Evolutionary conservation across 768 basidiomycete genomes (phyloP).

Genomic region (Leccinum arenicola): DNA sequence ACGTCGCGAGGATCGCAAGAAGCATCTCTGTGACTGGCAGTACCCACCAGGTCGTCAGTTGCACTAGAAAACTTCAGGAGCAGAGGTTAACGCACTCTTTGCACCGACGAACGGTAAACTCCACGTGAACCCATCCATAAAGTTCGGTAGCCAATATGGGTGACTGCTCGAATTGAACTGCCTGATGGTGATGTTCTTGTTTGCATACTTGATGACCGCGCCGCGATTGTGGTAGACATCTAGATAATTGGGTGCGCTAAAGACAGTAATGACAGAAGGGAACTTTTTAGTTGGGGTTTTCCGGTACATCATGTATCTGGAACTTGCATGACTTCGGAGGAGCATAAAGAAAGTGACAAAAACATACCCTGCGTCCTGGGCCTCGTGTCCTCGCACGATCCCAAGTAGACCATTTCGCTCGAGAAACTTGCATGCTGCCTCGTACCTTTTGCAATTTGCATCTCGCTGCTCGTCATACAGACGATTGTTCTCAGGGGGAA

Average conservation of each 20-base stretch:
- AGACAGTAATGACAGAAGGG: constrained; percentile 97
- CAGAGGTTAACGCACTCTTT: constrained; percentile 70
- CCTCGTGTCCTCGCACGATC: constrained; percentile 96
- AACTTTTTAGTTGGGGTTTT: constrained; percentile 95
- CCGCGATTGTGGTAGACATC: constrained; percentile 98
- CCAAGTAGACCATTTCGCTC: constrained; percentile 88
- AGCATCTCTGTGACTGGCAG: constrained; percentile 92
- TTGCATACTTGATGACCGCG: constrained; percentile 95
- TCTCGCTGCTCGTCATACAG: constrained; percentile 1
- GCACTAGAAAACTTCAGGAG: too few species aligned
- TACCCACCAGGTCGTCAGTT: not conserved
- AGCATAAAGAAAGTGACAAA: not conserved
- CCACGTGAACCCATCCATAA: constrained; percentile 99
- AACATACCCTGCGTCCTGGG: constrained; percentile 89
- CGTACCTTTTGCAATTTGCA: constrained; percentile 50
- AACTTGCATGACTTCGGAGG: not conserved
- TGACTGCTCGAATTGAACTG: constrained; percentile 80
- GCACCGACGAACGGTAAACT: constrained; percentile 96
- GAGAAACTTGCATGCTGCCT: constrained; percentile 93
- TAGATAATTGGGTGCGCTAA: constrained; percentile 96
- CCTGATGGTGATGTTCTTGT: constrained; percentile 94
- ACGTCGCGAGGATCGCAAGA: constrained; percentile 89
- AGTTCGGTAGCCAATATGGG: constrained; percentile 96
- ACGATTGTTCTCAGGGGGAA: not conserved
- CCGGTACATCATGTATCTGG: constrained; percentile 88